Evolutionary conservation across 306 rosid species (phyloP).

Genomic region (Nissolia schottii): DNA sequence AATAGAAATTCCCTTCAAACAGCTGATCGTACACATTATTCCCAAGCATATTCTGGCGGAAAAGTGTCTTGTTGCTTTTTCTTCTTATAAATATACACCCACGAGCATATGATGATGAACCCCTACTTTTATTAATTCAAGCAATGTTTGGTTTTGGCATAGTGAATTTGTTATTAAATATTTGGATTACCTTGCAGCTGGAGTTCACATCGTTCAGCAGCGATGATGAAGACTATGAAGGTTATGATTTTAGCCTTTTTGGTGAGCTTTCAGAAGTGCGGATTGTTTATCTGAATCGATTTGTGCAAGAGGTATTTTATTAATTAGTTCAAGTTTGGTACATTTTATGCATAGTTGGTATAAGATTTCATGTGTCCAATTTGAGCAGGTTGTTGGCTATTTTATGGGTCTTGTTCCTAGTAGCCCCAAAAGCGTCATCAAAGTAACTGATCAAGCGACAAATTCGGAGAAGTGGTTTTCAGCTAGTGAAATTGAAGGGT

Average conservation of each 20-base stretch:
- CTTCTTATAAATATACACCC: not conserved
- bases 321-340: not conserved
- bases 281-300: slow-evolving; percentile 82
- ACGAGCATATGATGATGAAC: not conserved
- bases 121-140: not conserved
- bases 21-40: not conserved
- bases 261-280: slow-evolving; percentile 99
- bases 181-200: slow-evolving; percentile 54
- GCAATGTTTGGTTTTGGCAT: slow-evolving; percentile 2
- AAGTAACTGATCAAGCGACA: slow-evolving; percentile 82
- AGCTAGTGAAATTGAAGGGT: slow-evolving; percentile 87
- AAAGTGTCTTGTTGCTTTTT: not conserved
- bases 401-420: slow-evolving; percentile 94
- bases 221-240: slow-evolving; percentile 85
- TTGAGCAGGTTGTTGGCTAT: slow-evolving; percentile 70
- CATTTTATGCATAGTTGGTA: not conserved
- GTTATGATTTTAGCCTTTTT: slow-evolving; percentile 80
- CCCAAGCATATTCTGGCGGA: not conserved
- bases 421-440: slow-evolving; percentile 60
- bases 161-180: slow-evolving; percentile 15
- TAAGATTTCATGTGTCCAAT: slow-evolving; percentile 16
- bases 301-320: slow-evolving; percentile 80
- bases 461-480: slow-evolving; percentile 95
- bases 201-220: slow-evolving; percentile 68
- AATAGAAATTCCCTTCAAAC: not conserved